These are phyloP conservation scores for Chlamydomonas asymmetrica DNA, from an alignment of 139 green algal genomes.

Conservation along the genomic window DNA sequence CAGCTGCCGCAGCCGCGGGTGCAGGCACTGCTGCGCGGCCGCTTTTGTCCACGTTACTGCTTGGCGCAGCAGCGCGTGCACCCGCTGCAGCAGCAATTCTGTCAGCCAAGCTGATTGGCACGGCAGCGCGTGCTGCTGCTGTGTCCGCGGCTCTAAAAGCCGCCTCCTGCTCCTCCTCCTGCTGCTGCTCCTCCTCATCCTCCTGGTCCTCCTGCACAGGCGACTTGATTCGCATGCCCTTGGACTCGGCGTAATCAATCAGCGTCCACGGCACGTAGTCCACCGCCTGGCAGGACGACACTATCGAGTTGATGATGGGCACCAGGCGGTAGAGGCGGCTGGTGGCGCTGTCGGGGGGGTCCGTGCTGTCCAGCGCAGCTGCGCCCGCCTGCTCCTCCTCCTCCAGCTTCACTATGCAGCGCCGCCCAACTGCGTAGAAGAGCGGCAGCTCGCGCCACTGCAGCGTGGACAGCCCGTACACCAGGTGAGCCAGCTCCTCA, in stretches of 20 bases:
- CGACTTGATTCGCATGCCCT: constrained; percentile 37
- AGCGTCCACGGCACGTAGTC: constrained; percentile 42
- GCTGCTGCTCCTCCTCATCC: not conserved
- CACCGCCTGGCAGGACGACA: constrained; percentile 30
- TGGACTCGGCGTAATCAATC: constrained; percentile 39
- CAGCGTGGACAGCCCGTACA: constrained; percentile 37
- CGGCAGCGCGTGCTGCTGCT: not conserved
- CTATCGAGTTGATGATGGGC: constrained; percentile 41
- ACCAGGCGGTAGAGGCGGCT: constrained; percentile 12
- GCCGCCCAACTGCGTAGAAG: constrained; percentile 22
- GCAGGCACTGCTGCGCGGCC: not conserved
- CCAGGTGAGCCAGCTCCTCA: constrained; percentile 34
- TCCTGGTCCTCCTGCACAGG: not conserved
- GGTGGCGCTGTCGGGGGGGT: not conserved
- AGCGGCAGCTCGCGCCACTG: constrained; percentile 11
- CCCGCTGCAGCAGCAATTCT: not conserved
- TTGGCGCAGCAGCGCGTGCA: not conserved
- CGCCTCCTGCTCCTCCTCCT: not conserved
- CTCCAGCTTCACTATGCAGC: constrained; percentile 32
- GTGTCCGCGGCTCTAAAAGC: not conserved
- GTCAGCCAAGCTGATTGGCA: too few species aligned
- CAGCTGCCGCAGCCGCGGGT: not conserved
- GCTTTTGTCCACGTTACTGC: not conserved
- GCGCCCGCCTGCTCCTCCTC: too few species aligned
- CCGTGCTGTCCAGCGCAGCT: not conserved